phyloP scores from a whole-genome alignment of 805 yeast genomes.

The Starmerella powellii region DNA sequence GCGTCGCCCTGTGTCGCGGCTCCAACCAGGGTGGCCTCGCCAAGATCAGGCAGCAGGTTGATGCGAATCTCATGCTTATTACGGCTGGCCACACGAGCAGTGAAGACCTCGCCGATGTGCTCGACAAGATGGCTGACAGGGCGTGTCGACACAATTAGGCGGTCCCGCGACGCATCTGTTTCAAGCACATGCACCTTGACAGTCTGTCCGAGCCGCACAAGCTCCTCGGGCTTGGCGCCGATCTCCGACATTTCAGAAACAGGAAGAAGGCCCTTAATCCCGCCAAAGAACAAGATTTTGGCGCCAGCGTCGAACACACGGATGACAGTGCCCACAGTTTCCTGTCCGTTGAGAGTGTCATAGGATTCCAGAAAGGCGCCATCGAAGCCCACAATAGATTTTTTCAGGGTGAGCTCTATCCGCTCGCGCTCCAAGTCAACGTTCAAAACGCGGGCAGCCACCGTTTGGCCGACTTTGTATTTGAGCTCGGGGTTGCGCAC shows the following conservation, averaged over 20 bases:
- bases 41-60: constrained; percentile 52
- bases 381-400: constrained; percentile 55
- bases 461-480: constrained; percentile 72
- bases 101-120: constrained; percentile 8
- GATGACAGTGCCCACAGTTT: constrained; percentile 61
- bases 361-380: constrained; percentile 32
- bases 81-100: constrained; percentile 49
- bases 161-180: constrained; percentile 41
- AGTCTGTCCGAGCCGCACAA: constrained; percentile 73
- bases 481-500: constrained; percentile 84
- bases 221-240: constrained; percentile 64
- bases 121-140: constrained; percentile 3
- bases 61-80: constrained; percentile 61
- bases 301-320: constrained; percentile 67
- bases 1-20: constrained; percentile 28
- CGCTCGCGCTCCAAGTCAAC: constrained; percentile 33
- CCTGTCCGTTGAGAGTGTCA: constrained; percentile 41
- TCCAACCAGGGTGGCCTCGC: constrained; percentile 38
- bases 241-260: constrained; percentile 82
- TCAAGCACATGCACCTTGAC: constrained; percentile 54
- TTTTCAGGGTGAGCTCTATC: constrained; percentile 62
- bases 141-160: constrained; percentile 47
- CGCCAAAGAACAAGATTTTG: constrained; percentile 70
- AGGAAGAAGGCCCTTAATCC: constrained; percentile 69
- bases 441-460: constrained; percentile 39